A percentile compares a stretch with the other conserved stretches of the same genome.
Evolutionary conservation across 2,329 filamentous ascomycete species (phyloP).

Genomic region (Trichoderma hamatum): DNA sequence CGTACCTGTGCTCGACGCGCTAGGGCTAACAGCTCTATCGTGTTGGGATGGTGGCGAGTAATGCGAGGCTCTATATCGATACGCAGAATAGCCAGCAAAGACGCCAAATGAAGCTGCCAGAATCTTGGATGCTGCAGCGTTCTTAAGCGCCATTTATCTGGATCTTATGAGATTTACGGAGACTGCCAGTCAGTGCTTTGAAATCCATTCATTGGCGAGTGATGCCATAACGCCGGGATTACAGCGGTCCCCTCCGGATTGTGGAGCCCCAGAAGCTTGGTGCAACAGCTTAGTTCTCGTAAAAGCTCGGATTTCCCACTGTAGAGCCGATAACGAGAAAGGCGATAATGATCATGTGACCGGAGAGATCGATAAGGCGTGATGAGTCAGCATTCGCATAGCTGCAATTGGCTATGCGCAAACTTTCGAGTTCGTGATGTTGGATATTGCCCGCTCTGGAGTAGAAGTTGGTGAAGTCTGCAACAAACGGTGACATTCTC

Average conservation of each 20-base stretch:
- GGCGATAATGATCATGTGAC: constrained; percentile 15
- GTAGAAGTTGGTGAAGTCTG: constrained; percentile 2
- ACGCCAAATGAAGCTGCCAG: constrained; percentile 37
- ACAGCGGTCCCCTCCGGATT: constrained; percentile 11
- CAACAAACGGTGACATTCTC: constrained; percentile 9
- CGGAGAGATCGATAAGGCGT: not conserved
- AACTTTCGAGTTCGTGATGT: constrained; percentile 22
- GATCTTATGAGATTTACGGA: not conserved
- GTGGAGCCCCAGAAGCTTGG: constrained; percentile 6
- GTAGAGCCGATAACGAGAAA: not conserved
- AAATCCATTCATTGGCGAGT: constrained; percentile 26
- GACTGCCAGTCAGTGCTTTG: constrained; percentile 23
- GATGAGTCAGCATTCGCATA: constrained; percentile 18
- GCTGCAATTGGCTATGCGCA: constrained; percentile 20
- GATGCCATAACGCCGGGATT: constrained; percentile 26
- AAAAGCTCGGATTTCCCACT: not conserved
- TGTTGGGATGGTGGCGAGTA: constrained; percentile 28
- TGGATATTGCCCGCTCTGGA: constrained; percentile 3
- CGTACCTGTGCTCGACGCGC: not conserved
- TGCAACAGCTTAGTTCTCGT: not conserved
- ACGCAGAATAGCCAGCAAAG: constrained; percentile 37
- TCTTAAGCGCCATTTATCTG: constrained; percentile 27
- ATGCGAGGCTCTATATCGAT: constrained; percentile 35
- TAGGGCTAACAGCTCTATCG: constrained; percentile 7
- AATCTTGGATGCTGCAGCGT: constrained; percentile 32